Percentiles rank a stretch among this genome's conserved stretches.
These are phyloP conservation scores for Dimocarpus longan DNA, from an alignment of 345 rosid species.

Conservation along the genomic window DNA sequence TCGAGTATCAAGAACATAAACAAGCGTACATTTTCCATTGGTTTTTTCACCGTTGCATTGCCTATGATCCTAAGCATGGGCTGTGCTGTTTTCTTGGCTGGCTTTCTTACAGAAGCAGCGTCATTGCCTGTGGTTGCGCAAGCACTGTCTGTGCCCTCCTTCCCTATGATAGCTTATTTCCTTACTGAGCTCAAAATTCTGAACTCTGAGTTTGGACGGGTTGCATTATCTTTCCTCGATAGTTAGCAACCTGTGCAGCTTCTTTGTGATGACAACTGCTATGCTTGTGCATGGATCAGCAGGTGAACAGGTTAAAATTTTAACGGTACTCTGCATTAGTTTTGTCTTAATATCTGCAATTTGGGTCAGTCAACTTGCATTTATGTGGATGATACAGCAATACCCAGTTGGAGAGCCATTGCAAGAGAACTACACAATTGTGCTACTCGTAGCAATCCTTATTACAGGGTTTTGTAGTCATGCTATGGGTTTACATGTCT, in stretches of 20 bases:
- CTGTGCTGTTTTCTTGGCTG: neutral
- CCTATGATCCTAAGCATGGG: constrained; percentile 17
- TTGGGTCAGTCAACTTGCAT: neutral
- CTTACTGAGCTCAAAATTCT: constrained; percentile 23
- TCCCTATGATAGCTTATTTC: constrained; percentile 15
- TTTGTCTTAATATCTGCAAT: neutral
- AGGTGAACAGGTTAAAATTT: neutral
- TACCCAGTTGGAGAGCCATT: constrained; percentile 14
- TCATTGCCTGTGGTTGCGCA: constrained; percentile 15
- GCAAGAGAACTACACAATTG: neutral
- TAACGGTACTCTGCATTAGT: neutral
- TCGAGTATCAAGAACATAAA: constrained; percentile 18
- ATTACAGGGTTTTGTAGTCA: neutral
- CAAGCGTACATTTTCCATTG: constrained; percentile 12
- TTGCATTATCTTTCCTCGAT: constrained; percentile 19
- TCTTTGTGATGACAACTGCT: neutral
- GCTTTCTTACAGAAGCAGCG: neutral
- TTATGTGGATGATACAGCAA: constrained; percentile 11
- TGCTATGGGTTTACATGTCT: neutral
- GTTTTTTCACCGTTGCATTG: constrained; percentile 21
- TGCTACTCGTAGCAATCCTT: neutral
- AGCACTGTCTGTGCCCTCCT: constrained; percentile 14
- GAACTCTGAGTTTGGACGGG: constrained; percentile 16
- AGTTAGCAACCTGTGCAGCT: neutral
- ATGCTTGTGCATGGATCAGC: neutral